phyloP scores from a whole-genome alignment of 495 filamentous ascomycete genomes.

The Neurospora discreta region DNA sequence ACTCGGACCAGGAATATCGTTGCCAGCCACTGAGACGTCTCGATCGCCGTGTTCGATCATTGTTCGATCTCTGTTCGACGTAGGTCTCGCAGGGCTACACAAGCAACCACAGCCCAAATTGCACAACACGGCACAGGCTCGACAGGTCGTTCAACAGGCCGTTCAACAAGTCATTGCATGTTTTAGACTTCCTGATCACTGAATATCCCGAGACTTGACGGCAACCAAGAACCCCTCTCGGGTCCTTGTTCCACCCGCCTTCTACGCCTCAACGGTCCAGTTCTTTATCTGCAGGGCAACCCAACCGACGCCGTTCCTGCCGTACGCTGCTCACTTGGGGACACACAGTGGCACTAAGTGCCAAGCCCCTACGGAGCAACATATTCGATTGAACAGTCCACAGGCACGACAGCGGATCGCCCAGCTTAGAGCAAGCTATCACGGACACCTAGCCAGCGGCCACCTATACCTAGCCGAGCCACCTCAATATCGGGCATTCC shows the following conservation, averaged over 20 bases:
- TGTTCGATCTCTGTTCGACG: background rate
- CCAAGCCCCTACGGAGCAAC: background rate
- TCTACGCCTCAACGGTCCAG: background rate
- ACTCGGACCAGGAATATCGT: background rate
- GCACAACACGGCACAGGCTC: background rate
- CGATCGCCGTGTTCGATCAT: background rate
- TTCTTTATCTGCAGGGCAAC: background rate
- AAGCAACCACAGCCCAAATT: background rate
- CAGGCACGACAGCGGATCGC: background rate
- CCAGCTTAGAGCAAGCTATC: background rate
- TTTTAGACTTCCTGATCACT: background rate
- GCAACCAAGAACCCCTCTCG: background rate
- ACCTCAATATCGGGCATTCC: background rate
- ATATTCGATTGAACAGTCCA: background rate
- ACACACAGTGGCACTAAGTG: background rate
- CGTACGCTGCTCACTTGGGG: background rate
- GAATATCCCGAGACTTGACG: background rate
- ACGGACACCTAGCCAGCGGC: background rate
- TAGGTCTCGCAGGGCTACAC: background rate
- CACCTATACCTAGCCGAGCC: background rate
- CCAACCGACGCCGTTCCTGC: background rate
- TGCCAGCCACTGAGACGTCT: background rate
- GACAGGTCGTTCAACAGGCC: background rate
- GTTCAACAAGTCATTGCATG: background rate
- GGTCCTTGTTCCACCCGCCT: background rate